Evolutionary conservation across 345 rosid species (phyloP).

Genomic region (Populus ilicifolia): DNA sequence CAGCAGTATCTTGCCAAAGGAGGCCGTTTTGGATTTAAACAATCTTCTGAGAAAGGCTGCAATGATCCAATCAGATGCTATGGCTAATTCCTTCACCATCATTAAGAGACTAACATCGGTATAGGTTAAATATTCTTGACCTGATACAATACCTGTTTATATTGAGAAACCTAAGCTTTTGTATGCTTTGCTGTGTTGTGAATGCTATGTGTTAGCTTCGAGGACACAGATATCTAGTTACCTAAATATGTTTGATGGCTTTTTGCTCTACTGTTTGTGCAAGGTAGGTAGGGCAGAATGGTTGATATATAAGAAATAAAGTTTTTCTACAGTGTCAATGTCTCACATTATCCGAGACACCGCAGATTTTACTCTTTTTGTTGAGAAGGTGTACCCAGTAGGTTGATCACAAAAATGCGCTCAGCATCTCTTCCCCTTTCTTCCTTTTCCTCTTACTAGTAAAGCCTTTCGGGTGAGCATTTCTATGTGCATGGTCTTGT

Average conservation of each 20-base stretch:
- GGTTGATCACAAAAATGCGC: background rate
- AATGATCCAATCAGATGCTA: constrained; percentile 88
- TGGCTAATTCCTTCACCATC: constrained; percentile 37
- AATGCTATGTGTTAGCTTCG: constrained; percentile 1
- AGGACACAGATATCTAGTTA: constrained; percentile 10
- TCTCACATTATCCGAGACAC: background rate
- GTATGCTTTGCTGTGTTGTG: background rate
- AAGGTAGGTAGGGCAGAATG: background rate
- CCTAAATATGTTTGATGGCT: background rate
- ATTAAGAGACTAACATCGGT: background rate
- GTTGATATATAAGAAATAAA: constrained; percentile 3
- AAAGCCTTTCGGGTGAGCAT: background rate
- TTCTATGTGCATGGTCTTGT: background rate
- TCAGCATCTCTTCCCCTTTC: background rate
- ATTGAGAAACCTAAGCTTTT: background rate
- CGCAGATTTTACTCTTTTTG: background rate
- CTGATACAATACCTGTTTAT: background rate
- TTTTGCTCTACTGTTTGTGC: constrained; percentile 11
- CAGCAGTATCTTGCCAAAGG: constrained; percentile 93
- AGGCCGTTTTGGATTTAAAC: constrained; percentile 71
- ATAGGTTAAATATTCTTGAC: background rate
- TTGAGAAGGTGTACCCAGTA: background rate
- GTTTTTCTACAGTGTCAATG: background rate
- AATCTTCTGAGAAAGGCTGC: constrained; percentile 81
- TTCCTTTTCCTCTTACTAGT: background rate